Evolutionary conservation across 2,329 filamentous ascomycete species (phyloP), one percentile per base, ranked within the genome.

Genomic region (Hymenotorrendiella dingleyae): DNA sequence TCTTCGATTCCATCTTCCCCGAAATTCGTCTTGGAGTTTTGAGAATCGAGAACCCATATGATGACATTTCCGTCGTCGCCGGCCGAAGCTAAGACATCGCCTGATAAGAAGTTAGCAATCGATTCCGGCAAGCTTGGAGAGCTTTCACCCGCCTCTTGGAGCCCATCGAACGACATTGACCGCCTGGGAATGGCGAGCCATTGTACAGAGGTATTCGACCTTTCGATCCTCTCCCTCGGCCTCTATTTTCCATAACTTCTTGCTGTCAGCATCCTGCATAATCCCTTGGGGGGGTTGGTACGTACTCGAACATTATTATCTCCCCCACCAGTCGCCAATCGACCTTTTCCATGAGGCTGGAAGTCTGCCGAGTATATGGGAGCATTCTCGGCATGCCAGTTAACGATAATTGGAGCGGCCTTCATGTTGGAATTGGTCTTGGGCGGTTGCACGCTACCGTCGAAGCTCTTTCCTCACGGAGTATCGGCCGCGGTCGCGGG

Each of bases 311-410:
- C 89, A 69, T 96, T 91, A 65, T 94, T 94, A 67, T 98, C 93
- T 63, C 93, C 93, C 59, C 91, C 93, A 49, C 84, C 91, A 8
- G 93, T 98, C 45, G 93, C 93, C 50, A 98, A 71, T 59, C 93
- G 82, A 41, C 89, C 89, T 65, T 93, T 96, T 52, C 88, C 89
- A 61, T 87, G 77, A 36, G 87, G 87, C 64, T 98, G 91, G 64
- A 97, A 98, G 66, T 97, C 91, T 56, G 89, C 88, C 32, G 91
- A 96, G 70, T 97, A 98, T 64, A 98, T 90, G 46, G 93, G 93
- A 58, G 87, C 82, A 69, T 94, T 95, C 62, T 95, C 87, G 66
- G 96, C 87, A 68, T 98, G 94, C 93, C 93, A 98, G 73, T 94
- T 88, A 69, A 98, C 91, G 63, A 97, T 91, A 56, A 98, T 77